Evolutionary conservation across 768 basidiomycete species (phyloP).

Genomic region (Pisolithus marmoratus): DNA sequence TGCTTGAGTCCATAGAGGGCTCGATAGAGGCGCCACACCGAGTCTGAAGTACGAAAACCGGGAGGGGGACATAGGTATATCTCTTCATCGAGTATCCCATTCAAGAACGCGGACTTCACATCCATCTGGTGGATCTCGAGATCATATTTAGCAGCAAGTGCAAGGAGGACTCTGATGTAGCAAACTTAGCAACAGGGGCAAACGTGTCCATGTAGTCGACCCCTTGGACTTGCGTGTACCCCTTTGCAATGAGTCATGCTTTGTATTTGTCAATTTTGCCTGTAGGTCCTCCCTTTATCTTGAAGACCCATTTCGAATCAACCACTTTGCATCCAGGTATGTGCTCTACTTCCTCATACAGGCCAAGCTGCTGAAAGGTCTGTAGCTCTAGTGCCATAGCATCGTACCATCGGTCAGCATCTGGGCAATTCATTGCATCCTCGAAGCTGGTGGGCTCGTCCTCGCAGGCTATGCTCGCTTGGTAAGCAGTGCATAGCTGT

Average conservation of each 20-base stretch:
- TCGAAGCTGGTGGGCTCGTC: neutral
- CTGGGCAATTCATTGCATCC: neutral
- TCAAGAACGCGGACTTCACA: slow-evolving; percentile 23
- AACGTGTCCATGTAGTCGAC: slow-evolving; percentile 32
- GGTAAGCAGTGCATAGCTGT: neutral
- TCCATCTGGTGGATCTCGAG: slow-evolving; percentile 20
- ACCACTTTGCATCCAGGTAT: neutral
- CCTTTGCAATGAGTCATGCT: slow-evolving; percentile 34
- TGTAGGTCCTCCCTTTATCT: slow-evolving; percentile 1
- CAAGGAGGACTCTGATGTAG: slow-evolving; percentile 15
- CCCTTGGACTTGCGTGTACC: slow-evolving; percentile 28
- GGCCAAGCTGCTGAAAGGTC: neutral
- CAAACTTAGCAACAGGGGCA: slow-evolving; percentile 18
- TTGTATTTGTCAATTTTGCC: slow-evolving; percentile 32
- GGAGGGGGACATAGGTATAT: slow-evolving; percentile 25
- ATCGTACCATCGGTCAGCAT: slow-evolving; percentile 1
- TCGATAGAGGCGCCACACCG: neutral
- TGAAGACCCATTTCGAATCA: slow-evolving; percentile 3
- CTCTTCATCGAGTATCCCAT: slow-evolving; percentile 12
- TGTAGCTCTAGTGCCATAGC: slow-evolving; percentile 1
- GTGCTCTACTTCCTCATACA: slow-evolving; percentile 1
- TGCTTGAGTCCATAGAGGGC: slow-evolving; percentile 6
- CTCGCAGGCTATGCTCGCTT: neutral
- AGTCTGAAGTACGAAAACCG: neutral
- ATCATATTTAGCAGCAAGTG: slow-evolving; percentile 2